Evolutionary conservation across 2,329 filamentous ascomycete genomes (phyloP), one percentile per base, ranked within the genome.

Genomic region (Fusarium anguioides): DNA sequence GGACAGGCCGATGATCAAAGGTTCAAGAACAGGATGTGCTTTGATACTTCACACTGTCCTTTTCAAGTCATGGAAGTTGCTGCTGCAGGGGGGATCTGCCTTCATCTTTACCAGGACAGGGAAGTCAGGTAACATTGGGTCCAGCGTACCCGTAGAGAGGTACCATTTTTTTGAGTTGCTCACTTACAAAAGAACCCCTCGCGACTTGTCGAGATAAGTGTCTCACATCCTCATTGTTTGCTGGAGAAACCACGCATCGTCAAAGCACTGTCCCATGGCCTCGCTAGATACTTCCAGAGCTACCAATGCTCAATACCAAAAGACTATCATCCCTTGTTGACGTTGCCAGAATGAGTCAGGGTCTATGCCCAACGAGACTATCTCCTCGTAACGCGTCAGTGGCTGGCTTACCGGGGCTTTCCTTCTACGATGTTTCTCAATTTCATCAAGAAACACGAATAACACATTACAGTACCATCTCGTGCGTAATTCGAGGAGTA

Each of bases 81-180:
- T 60, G 23, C 64, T 60, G 44, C 64, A 67, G 64, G 64, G 60
- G 53, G 54, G 64, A 61, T 67, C 44, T 39, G 35, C 53, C 60
- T 59, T 56, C 33, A 29, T 46, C 39, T 27, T 24, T 58, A 41
- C 42, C 41, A 37, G 51, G 60, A 50, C 33, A 48, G 20, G 46
- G 39, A 48, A 29, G 36, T 29, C 26, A 58, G 27, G 41, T 59
- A 45, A 45, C 50, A 52, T 52, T 41, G 52, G 35, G n/a, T 33
- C 35, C 52, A 52, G 45, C 23, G 46, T 51, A 48, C n/a, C n/a
- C n/a, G n/a, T 21, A 47, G 41, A 37, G 24, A 39, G 42, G 51
- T 45, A 51, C 20, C 40, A 11, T 24, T 35, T 39, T 49, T 48
- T 54, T 29, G 26, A 51, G 45, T 53, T 42, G 36, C 18, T 42